Base-by-base conservation (phyloP, 768 basidiomycete genomes). In the Boletus bicolor region DNA sequence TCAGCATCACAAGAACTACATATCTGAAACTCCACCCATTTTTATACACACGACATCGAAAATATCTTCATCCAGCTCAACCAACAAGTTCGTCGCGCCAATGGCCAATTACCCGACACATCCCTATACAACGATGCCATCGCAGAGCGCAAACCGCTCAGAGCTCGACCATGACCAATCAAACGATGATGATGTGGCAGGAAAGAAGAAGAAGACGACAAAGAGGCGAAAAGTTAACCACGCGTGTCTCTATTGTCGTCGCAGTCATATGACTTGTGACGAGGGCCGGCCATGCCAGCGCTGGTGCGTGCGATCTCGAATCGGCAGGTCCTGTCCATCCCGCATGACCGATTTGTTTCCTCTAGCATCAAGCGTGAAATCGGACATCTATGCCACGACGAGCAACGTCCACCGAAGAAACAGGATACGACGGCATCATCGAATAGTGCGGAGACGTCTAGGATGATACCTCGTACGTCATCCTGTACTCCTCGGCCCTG, bases 361-460 rank as follows among this genome's bases (percentile, higher is more conserved):
- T 32, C 47, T 64, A 95, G 94, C 65, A 92, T 98, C 65, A 98
- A 98, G 72, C 85, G 96, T 38, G 95, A 98, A 72, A 98, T 98
- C 57, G 91, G 93, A 0, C 93, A 97, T 74, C 77, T 96, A 14
- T 97, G 94, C 66, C 89, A 92, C 63, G 95, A 96, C 70, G 93
- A 95, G 67, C 82, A 82, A 55, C 79, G 84, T 46, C 77, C 79
- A 1, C 56, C 61, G 1, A 84, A 83, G 65, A 70, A 84, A 57
- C 75, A 77, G 36, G 68, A 70, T 19, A 69, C 15, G 54, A 47
- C 69, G 0, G 17, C 69, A 19, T 42, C 73, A 11, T 37, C 75
- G 37, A 60, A 58, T 14, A 59, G 60, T 4, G 49, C 68, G 10
- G 72, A 78, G 42, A 51, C 78, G 37, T 61, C 76, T 26, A 69